Evolutionary conservation across 768 basidiomycete genomes (phyloP), one percentile per base, ranked within the genome.

Genomic region (Macrocybe gigantea): DNA sequence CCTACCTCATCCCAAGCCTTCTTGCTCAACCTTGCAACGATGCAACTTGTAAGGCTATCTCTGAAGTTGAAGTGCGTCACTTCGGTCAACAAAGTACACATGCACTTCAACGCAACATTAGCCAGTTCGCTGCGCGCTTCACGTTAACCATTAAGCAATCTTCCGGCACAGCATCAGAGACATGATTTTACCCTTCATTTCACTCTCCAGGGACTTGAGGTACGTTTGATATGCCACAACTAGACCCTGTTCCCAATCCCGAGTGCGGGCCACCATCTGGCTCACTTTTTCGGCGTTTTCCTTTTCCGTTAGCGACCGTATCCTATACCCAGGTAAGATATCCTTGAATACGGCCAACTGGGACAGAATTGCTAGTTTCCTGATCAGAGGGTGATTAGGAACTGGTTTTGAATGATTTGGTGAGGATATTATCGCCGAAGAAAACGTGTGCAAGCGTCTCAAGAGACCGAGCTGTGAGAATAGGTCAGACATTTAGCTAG

Each of bases 1-100:
- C 82, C 60, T 57, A 93, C 95, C 65, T 82, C 74, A 66, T 93
- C 88, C 93, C 94, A 98, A 13, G 85, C 83, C 60, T 79, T 86
- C 61, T 80, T 82, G 62, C 93, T 93, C 41, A 98, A 65, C 10
- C 81, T 80, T 42, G 85, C 82, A 15, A 97, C 82, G 49, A 98
- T 72, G 43, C 85, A 85, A 51, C 82, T 83, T 81, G 96, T 91
- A 56, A 99, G 77, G 69, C 98, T 96, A 54, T 80, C 75, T 39
- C 89, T 82, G 65, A 97, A 98, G 70, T 98, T 99, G 81, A 99
- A 99, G 68, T 98, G 93, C 10, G 91, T 88, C 52, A 83, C 80
- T 60, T 91, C 84, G 13, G 77, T 75, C 22, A 93, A 70, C 38
- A 98, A 74, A 5, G 85, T 85, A 67, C 93, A 94, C 77, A 98